Percentiles rank a stretch among this genome's conserved stretches.
Conservation (phyloP, 2,329 filamentous ascomycete genomes). For the Botryotinia narcissicola region DNA sequence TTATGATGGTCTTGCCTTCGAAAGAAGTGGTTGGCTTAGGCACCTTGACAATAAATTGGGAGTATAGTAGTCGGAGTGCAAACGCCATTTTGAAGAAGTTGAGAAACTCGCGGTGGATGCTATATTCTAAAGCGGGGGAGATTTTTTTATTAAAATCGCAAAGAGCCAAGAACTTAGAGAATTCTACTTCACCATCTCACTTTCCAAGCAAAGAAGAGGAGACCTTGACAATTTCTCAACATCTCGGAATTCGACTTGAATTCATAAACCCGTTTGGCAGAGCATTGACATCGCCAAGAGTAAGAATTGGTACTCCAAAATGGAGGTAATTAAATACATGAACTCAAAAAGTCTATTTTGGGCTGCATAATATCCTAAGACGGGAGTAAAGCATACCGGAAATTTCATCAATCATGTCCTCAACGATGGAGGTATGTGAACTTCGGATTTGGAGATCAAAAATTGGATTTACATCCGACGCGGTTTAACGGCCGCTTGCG, state of each 20-base stretch:
- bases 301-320: background rate
- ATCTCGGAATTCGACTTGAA: conserved; percentile 32
- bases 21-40: background rate
- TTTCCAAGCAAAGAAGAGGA: background rate
- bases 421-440: background rate
- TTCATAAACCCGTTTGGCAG: conserved; percentile 44
- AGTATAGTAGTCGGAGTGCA: background rate
- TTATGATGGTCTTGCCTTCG: background rate
- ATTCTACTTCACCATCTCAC: background rate
- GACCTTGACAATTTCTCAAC: background rate
- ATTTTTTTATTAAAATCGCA: background rate
- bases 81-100: background rate
- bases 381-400: background rate
- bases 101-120: background rate
- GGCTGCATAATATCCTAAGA: background rate
- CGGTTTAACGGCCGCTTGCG: background rate
- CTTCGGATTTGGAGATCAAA: background rate
- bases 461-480: background rate
- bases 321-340: background rate
- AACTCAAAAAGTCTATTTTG: too few species aligned
- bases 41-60: background rate
- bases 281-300: background rate
- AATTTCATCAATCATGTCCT: background rate
- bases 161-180: background rate
- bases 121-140: background rate